Evolutionary conservation across 2,329 filamentous ascomycete species (phyloP).

Genomic region (Diaporthe humulicola): DNA sequence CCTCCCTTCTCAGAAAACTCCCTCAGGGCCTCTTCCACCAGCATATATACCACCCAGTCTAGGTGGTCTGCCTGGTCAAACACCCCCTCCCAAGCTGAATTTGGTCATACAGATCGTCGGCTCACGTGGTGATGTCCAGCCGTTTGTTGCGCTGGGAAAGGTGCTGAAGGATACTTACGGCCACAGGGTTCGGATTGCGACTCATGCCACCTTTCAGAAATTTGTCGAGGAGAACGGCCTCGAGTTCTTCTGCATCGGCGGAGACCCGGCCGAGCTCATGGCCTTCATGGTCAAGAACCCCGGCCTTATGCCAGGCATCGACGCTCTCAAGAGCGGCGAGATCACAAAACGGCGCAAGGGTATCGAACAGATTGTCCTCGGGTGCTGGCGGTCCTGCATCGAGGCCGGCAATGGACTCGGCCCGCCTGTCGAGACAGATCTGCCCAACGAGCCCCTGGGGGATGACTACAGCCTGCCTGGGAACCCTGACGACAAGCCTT

Average conservation of each 20-base stretch:
- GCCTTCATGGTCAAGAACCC: constrained; percentile 94
- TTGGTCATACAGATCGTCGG: constrained; percentile 83
- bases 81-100: constrained; percentile 71
- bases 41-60: constrained; percentile 81
- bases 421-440: constrained; percentile 61
- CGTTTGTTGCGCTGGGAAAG: constrained; percentile 78
- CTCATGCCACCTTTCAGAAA: constrained; percentile 75
- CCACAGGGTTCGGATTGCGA: constrained; percentile 81
- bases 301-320: constrained; percentile 85
- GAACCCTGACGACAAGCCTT: constrained; percentile 67
- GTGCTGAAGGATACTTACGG: constrained; percentile 74
- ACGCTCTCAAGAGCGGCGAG: constrained; percentile 82
- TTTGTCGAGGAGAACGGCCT: constrained; percentile 79
- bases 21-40: constrained; percentile 66
- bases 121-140: constrained; percentile 81
- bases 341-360: constrained; percentile 80
- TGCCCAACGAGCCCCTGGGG: constrained; percentile 64
- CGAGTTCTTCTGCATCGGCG: constrained; percentile 84
- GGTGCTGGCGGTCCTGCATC: constrained; percentile 89
- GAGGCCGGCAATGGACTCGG: constrained; percentile 79
- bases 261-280: constrained; percentile 82
- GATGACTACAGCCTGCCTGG: constrained; percentile 58
- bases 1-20: constrained; percentile 56
- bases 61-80: constrained; percentile 72
- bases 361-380: constrained; percentile 83